These are phyloP conservation scores for Solanum sejunctum DNA, from an alignment of 257 asterid species.

Conservation along the genomic window DNA sequence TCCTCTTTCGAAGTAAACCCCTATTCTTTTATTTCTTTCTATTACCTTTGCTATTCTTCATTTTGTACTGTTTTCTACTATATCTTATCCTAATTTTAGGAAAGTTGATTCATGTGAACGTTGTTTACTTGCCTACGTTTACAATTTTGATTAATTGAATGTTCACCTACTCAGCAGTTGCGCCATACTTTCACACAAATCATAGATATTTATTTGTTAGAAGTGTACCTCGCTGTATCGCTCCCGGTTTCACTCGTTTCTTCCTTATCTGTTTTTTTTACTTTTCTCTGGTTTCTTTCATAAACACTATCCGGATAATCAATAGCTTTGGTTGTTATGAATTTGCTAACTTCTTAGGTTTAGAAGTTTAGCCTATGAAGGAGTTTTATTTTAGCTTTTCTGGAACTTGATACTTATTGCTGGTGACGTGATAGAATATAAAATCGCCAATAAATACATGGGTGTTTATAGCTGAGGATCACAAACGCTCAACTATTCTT, in stretches of 20 bases:
- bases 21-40: neutral
- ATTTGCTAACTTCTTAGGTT: neutral
- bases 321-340: neutral
- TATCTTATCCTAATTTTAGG: neutral
- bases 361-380: neutral
- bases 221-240: neutral
- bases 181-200: neutral
- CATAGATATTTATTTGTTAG: neutral
- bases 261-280: neutral
- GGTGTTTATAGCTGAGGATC: too few relatives aligned
- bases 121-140: neutral
- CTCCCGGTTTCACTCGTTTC: neutral
- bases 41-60: neutral
- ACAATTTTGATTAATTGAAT: neutral
- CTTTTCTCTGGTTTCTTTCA: neutral
- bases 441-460: too few relatives aligned
- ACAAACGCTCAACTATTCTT: too few relatives aligned
- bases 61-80: neutral
- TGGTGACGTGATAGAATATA: too few relatives aligned
- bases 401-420: neutral
- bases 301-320: neutral
- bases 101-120: neutral
- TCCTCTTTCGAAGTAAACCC: constrained; percentile 60
- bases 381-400: neutral
- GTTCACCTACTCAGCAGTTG: neutral